These are phyloP conservation scores for Amanita polypyramis DNA, from an alignment of 768 basidiomycete genomes.

Conservation along the genomic window DNA sequence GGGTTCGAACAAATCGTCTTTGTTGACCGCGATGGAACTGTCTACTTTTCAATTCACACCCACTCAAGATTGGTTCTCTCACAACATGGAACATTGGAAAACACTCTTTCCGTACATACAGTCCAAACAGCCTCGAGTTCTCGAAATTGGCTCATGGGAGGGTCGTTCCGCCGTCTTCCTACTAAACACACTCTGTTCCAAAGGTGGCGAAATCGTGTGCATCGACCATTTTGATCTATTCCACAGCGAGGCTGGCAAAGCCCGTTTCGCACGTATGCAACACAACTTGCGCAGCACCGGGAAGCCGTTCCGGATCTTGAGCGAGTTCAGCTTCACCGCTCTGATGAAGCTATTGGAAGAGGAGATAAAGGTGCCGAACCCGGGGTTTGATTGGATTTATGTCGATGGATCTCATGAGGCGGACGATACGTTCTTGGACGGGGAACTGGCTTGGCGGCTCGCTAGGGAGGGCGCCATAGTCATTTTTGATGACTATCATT, in stretches of 20 bases:
- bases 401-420: conserved; percentile 51
- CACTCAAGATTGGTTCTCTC: conserved; percentile 49
- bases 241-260: conserved; percentile 33
- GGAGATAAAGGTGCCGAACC: conserved; percentile 21
- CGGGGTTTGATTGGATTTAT: conserved; percentile 52
- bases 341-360: conserved; percentile 37
- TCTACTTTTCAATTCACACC: conserved; percentile 30
- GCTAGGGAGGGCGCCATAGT: conserved; percentile 38
- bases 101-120: conserved; percentile 27
- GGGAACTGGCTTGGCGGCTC: conserved; percentile 46
- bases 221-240: conserved; percentile 53
- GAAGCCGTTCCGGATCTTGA: conserved; percentile 32
- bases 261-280: conserved; percentile 30
- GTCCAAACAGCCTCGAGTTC: conserved; percentile 30
- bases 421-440: conserved; percentile 52
- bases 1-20: too few species aligned
- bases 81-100: conserved; percentile 32
- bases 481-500: conserved; percentile 50
- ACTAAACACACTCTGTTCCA: conserved; percentile 33
- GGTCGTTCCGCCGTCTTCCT: conserved; percentile 53
- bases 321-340: conserved; percentile 43
- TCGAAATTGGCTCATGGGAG: conserved; percentile 56
- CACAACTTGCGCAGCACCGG: conserved; percentile 40
- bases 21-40: not conserved
- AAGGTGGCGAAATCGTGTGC: conserved; percentile 36